Evolutionary conservation across 352 stramenopile genomes (phyloP), one percentile per base, ranked within the genome.

Genomic region (Elongisporangium prolatum): DNA sequence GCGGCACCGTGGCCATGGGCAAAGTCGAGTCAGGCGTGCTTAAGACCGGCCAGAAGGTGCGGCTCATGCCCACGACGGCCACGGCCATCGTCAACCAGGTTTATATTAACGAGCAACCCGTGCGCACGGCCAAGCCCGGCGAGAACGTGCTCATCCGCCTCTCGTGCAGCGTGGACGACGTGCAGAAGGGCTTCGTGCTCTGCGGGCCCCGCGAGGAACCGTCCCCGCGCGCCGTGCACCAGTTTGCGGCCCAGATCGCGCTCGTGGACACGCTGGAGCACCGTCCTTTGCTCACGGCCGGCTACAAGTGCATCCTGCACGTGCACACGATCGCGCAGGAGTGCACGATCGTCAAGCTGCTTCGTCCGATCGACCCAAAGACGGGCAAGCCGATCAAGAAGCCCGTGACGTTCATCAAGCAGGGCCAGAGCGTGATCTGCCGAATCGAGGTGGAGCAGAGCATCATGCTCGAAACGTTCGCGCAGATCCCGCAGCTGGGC

Each of bases 81-180:
- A 66, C 67, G 17, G 72, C 74, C 22, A 62, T 88, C 24, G 75
- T 91, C 21, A 85, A 84, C 59, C 84, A 93, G 66, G 78, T 93
- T 63, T 91, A 89, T 61, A 95, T 97, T 55, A 98, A 98, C 65
- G 93, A 98, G 50, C 83, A 89, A 67, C 92, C 95, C 1, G 93
- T 99, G 37, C 72, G 85, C 17, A 96, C 78, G 53, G 97, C 97
- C 40, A 97, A 98, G 75, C 93, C 96, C 20, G 97, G 97, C 21
- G 97, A 99, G 66, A 99, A 99, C 82, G 93, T 99, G 48, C 86
- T 93, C 18, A 84, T 99, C 21, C 98, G 98, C 61, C 63, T 99
- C 5, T 93, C 80, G 51, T 92, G 94, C 50, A 72, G 72, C 44
- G 70, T 96, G 22, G 86, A 94, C 24, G 86, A 96, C 28, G 60